Base-by-base conservation (phyloP, 2,329 filamentous ascomycete genomes). In the Decorospora gaudefroyi region DNA sequence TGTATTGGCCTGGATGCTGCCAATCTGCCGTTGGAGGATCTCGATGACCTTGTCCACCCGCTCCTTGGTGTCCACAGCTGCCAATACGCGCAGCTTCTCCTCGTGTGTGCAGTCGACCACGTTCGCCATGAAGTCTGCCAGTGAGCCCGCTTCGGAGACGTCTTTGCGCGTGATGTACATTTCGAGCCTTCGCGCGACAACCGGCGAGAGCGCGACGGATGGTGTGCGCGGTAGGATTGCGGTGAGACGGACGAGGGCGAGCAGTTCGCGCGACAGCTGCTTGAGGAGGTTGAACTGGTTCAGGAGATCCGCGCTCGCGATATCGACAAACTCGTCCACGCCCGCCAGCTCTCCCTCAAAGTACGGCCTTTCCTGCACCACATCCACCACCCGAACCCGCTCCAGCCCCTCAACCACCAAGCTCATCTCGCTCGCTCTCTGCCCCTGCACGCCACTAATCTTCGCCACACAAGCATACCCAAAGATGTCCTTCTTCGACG, bases 51-150 rank as follows among this genome's bases (percentile, higher is more conserved):
- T 86, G 51, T 87, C 83, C 40, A 97, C 78, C 25, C 93, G 81
- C 32, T 87, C 82, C 57, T 88, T 87, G 32, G 93, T 77, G 59
- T 91, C 84, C 4, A 95, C 72, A 0, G 90, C 84, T n/a, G 89
- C 83, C 23, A 99, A 76, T 11, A 99, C 82, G 42, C 88, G 83
- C 40, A 99, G 78, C 70, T 95, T 96, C 66, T 99, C 93, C 68
- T 96, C 90, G 53, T 95, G 87, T 7, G 84, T 87, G 36, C 87
- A 85, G 52, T 96, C 90, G 2, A 95, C 82, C 16, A 97, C 81
- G 65, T 96, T 95, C 26, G 90, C 86, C 90, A 99, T 96, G 68
- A 97, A 97, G 68, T 99, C 93, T 5, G 93, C 92, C 7, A 99
- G 78, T 6, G 84, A 76, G 2, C 92, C 92, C 1, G 91, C 91